A percentile compares a stretch with the other conserved stretches of the same genome.
Evolutionary conservation across 208 protist species (phyloP).

Genomic region (Crithidia acanthocephali): DNA sequence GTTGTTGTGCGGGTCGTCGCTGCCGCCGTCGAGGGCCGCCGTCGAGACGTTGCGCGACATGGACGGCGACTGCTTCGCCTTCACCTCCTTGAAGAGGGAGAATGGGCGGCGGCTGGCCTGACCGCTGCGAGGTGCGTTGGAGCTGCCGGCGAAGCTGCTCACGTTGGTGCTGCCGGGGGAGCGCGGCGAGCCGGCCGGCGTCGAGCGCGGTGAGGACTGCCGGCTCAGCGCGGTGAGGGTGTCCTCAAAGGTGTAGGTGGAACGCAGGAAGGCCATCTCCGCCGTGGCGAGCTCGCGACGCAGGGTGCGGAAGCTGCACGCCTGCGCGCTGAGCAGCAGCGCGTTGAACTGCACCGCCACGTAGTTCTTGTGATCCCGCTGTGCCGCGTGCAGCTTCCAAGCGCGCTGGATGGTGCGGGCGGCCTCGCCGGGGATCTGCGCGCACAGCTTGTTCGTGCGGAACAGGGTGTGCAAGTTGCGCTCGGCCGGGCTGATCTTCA

Average conservation of each 20-base stretch:
- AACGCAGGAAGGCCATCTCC: constrained; percentile 54
- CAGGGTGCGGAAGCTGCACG: constrained; percentile 48
- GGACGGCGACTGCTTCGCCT: constrained; percentile 35
- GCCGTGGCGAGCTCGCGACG: constrained; percentile 40
- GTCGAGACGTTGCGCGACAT: constrained; percentile 3
- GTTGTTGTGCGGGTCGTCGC: constrained; percentile 1
- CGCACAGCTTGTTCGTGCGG: constrained; percentile 64
- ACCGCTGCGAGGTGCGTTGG: neutral
- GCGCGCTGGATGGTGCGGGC: constrained; percentile 69
- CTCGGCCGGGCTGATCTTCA: constrained; percentile 48
- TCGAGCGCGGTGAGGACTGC: constrained; percentile 18
- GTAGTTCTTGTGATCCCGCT: constrained; percentile 38
- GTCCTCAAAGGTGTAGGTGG: constrained; percentile 54
- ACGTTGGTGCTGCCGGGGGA: constrained; percentile 20
- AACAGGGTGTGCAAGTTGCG: constrained; percentile 70
- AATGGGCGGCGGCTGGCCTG: constrained; percentile 41
- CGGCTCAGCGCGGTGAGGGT: constrained; percentile 36
- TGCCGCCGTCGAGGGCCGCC: neutral
- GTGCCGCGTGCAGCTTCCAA: constrained; percentile 60
- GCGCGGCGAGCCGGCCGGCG: constrained; percentile 29
- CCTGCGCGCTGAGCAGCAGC: constrained; percentile 56
- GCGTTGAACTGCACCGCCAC: constrained; percentile 62
- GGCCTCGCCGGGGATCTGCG: constrained; percentile 52
- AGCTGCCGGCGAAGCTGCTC: constrained; percentile 20
- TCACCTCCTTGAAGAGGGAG: constrained; percentile 48